phyloP scores from a whole-genome alignment of 495 filamentous ascomycete species.

The Achaetomiella virescens region DNA sequence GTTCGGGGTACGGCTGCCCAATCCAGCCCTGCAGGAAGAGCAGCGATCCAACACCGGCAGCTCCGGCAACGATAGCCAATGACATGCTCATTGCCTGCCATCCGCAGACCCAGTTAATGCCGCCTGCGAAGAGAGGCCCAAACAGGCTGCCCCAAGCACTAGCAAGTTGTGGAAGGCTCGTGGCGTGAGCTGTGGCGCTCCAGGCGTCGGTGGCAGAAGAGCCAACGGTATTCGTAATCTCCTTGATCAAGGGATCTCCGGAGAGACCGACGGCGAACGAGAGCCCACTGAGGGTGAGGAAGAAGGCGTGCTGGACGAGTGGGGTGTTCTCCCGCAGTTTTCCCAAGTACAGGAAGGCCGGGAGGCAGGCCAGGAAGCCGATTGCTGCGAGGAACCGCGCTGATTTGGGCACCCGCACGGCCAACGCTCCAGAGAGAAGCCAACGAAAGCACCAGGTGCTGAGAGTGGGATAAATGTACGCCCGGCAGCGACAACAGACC shows the following conservation, averaged over 20 bases:
- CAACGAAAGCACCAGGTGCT: constrained; percentile 19
- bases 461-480: constrained; percentile 21
- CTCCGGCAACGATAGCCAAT: constrained; percentile 12
- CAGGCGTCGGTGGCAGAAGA: neutral
- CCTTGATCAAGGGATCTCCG: constrained; percentile 22
- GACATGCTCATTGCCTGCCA: constrained; percentile 20
- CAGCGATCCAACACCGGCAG: constrained; percentile 14
- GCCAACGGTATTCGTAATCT: constrained; percentile 8
- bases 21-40: constrained; percentile 29
- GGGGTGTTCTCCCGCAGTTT: neutral
- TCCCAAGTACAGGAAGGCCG: constrained; percentile 19
- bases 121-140: constrained; percentile 23
- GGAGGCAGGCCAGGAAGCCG: constrained; percentile 21
- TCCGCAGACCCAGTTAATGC: constrained; percentile 15
- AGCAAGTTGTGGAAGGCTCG: constrained; percentile 19
- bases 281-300: constrained; percentile 16
- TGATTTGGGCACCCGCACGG: constrained; percentile 12
- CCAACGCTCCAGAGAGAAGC: constrained; percentile 16
- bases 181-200: constrained; percentile 11
- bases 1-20: constrained; percentile 1
- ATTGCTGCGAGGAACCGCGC: constrained; percentile 16
- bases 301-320: constrained; percentile 1
- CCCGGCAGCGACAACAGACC: constrained; percentile 16
- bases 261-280: constrained; percentile 22
- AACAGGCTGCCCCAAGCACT: constrained; percentile 26